Conservation (phyloP, 2,329 filamentous ascomycete genomes). For the Clonostachys byssicola region DNA sequence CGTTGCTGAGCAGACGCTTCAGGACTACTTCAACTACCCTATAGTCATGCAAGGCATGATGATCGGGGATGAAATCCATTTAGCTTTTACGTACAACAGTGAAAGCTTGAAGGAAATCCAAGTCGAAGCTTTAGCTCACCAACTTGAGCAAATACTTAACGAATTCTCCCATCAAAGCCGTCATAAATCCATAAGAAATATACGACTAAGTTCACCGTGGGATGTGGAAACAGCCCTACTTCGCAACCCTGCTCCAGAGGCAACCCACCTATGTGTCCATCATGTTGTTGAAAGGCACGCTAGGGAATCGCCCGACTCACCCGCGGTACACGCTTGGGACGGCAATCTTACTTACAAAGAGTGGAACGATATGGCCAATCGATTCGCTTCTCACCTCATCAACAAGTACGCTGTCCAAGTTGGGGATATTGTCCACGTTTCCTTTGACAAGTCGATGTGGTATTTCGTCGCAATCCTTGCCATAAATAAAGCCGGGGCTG, state of each 20-base stretch:
- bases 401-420: not conserved
- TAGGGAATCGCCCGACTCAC: not conserved
- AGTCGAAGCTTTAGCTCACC: constrained; percentile 5
- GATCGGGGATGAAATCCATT: not conserved
- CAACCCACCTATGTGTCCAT: not conserved
- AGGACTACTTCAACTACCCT: constrained; percentile 12
- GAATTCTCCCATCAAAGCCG: too few species aligned
- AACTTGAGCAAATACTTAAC: constrained; percentile 2
- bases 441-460: constrained; percentile 4
- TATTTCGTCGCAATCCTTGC: constrained; percentile 1
- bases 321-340: not conserved
- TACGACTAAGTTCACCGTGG: not conserved
- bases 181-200: not conserved
- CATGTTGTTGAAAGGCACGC: not conserved
- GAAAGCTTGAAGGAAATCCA: constrained; percentile 4
- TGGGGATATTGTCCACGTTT: not conserved
- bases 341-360: not conserved
- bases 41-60: constrained; percentile 3
- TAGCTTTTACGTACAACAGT: constrained; percentile 2
- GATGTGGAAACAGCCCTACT: not conserved
- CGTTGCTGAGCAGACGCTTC: constrained; percentile 1
- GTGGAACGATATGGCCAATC: not conserved
- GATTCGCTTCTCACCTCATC: not conserved
- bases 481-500: constrained; percentile 3
- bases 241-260: constrained; percentile 1